Evolutionary conservation across 83 land plant species (phyloP), one percentile per base, ranked within the genome.

Genomic region (Thuja plicata): DNA sequence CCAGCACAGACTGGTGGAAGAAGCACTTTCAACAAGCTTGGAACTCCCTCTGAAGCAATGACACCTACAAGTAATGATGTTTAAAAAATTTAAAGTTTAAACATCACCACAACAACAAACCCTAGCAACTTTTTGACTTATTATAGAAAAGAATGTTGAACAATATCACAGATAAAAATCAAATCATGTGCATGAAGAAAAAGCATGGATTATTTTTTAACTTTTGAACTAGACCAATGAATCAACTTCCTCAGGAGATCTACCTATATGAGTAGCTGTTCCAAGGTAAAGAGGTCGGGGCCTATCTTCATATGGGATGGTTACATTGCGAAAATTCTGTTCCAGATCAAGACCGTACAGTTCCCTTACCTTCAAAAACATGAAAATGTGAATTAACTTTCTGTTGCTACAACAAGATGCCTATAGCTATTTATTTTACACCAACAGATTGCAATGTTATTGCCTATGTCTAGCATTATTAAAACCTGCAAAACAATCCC

Each of bases 231-330:
- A 45, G 85, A 45, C 50, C 54, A 50, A 86, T 38, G 45, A 7
- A 62, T 37, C 34, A 86, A 32, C 13, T 15, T 8, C 48, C n/a
- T 84, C n/a, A 43, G 3, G 27, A 43, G 21, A 9, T 10, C 46
- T 57, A 92, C 99, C 99, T 83, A 96, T 92, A 88, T 97, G 98
- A 71, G 98, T 93, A 3, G 99, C 98, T n/a, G 99, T 94, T 50
- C 97, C 97, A 41, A 95, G 89, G 86, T 94, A 93, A 35, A 97
- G 90, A 45, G 99, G 95, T 32, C 92, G 93, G 8, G 99, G 99
- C 76, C 94, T 92, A 52, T 91, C 89, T 50, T 92, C 95, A 41
- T 95, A 93, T 52, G 94, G 76, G 40, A 93, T 85, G 12, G 94
- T 95, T 38, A 95, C 91, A 91, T 95, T 94, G 66, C 99, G 90